phyloP scores from a whole-genome alignment of 345 rosid species.

The Brassica carinata region DNA sequence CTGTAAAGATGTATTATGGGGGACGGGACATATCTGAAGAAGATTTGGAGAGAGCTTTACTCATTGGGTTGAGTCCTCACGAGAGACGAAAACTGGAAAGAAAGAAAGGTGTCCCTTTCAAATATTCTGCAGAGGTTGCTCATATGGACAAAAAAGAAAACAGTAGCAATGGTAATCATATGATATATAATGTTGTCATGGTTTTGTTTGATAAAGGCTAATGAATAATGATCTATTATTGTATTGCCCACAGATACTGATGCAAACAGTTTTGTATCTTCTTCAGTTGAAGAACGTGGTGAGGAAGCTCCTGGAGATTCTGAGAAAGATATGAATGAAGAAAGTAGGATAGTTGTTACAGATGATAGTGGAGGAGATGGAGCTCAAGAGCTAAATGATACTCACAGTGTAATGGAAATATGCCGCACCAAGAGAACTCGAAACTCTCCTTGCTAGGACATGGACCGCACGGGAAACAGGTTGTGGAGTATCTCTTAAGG shows the following conservation, averaged over 20 bases:
- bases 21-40: slow-evolving; percentile 79
- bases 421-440: slow-evolving; percentile 48
- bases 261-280: not conserved
- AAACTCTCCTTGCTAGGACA: slow-evolving; percentile 86
- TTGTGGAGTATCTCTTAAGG: slow-evolving; percentile 65
- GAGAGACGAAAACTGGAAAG: slow-evolving; percentile 70
- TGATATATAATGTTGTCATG: slow-evolving; percentile 2
- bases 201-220: slow-evolving; percentile 23
- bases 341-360: slow-evolving; percentile 36
- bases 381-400: slow-evolving; percentile 29
- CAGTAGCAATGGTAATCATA: slow-evolving; percentile 11
- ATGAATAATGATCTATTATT: slow-evolving; percentile 16
- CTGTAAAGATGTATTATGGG: slow-evolving; percentile 78
- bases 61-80: slow-evolving; percentile 87
- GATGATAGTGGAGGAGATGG: slow-evolving; percentile 42
- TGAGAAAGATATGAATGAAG: slow-evolving; percentile 31
- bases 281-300: slow-evolving; percentile 24
- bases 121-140: slow-evolving; percentile 31
- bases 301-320: slow-evolving; percentile 16
- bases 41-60: slow-evolving; percentile 84
- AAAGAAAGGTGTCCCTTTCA: slow-evolving; percentile 61
- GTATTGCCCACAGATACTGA: slow-evolving; percentile 19
- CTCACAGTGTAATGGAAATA: slow-evolving; percentile 40
- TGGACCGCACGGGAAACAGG: slow-evolving; percentile 94
- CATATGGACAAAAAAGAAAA: slow-evolving; percentile 41